Evolutionary conservation across 1,284 basidiomycete genomes (phyloP), one percentile per base, ranked within the genome.

Genomic region (Sphagnurus paluster): DNA sequence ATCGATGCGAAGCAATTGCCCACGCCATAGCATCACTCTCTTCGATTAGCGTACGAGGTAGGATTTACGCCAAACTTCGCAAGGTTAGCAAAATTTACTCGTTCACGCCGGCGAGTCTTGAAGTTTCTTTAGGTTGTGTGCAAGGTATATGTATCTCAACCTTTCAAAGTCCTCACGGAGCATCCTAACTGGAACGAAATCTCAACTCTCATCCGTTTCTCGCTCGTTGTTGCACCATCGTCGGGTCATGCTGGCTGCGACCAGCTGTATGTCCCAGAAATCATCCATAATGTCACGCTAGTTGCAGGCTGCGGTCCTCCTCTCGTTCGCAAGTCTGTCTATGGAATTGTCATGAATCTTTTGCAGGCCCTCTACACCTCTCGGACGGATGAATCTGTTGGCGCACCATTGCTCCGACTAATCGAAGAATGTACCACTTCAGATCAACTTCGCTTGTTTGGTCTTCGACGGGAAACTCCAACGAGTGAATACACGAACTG

Each of bases 121-220:
- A 61, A 45, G 24, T 24, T 28, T 30, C 34, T 34, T 1, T 46
- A 89, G 86, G 82, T 82, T 20, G 75, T 93, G 47, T 83, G 82
- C 35, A 78, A 90, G 77, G 71, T 87, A 1, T 83, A 86, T 38
- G 72, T 80, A 35, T 73, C 46, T 1, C 47, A 52, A 30, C 47
- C 81, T 1, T 79, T 82, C 25, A 70, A 57, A 42, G 61, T 76
- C 9, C 74, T 94, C 2, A 71, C 77, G 2, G 83, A 90, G 36
- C 90, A 90, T 63, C 66, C 77, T 1, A 82, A 86, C 49, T 95
- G 91, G 90, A 82, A 78, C 50, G 92, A 95, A 62, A 88, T 95
- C 9, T 84, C 87, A 2, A 85, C 86, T 1, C 71, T 94, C 25
- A 75, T 88, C 26, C 82, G 90, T 11, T 77, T 95, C 26, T 75